These are phyloP conservation scores for Penicillium vulpinum DNA, from an alignment of 2,329 filamentous ascomycete species.

Conservation along the genomic window DNA sequence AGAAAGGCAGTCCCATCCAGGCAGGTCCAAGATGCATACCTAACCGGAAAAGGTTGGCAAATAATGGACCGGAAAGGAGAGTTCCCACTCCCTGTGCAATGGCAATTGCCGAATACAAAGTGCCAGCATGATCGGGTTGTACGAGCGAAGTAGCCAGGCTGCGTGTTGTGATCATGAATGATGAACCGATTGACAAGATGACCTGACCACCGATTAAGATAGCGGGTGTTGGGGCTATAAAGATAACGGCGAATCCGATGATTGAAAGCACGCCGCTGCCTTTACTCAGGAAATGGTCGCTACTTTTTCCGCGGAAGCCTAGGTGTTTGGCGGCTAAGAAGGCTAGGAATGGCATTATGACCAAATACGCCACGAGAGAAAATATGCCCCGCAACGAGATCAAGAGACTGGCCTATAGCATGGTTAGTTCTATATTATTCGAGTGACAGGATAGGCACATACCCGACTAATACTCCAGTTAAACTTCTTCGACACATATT, in stretches of 20 bases:
- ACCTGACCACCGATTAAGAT: conserved; percentile 24
- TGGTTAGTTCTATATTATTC: conserved; percentile 7
- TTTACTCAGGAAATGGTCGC: conserved; percentile 27
- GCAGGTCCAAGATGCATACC: conserved; percentile 28
- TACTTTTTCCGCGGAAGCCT: conserved; percentile 19
- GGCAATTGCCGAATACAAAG: conserved; percentile 30
- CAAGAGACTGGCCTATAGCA: conserved; percentile 27
- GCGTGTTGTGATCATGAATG: conserved; percentile 24
- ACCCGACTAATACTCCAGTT: conserved; percentile 31
- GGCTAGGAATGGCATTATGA: conserved; percentile 25
- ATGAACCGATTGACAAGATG: conserved; percentile 27
- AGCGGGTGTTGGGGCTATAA: conserved; percentile 17
- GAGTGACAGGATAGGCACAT: conserved; percentile 1
- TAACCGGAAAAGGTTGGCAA: conserved; percentile 28
- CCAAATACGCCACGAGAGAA: conserved; percentile 21
- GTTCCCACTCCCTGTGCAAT: conserved; percentile 24
- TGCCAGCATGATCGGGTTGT: conserved; percentile 27
- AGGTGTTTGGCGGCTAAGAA: conserved; percentile 17
- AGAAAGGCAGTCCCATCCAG: conserved; percentile 33
- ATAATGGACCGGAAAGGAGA: conserved; percentile 28
- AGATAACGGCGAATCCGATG: conserved; percentile 23
- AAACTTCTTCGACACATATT: conserved; percentile 33
- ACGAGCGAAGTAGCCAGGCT: conserved; percentile 32
- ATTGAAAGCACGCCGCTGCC: conserved; percentile 19
- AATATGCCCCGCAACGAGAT: conserved; percentile 29